phyloP scores from a whole-genome alignment of 2,329 filamentous ascomycete genomes.

The Lasiodiplodia sp. region DNA sequence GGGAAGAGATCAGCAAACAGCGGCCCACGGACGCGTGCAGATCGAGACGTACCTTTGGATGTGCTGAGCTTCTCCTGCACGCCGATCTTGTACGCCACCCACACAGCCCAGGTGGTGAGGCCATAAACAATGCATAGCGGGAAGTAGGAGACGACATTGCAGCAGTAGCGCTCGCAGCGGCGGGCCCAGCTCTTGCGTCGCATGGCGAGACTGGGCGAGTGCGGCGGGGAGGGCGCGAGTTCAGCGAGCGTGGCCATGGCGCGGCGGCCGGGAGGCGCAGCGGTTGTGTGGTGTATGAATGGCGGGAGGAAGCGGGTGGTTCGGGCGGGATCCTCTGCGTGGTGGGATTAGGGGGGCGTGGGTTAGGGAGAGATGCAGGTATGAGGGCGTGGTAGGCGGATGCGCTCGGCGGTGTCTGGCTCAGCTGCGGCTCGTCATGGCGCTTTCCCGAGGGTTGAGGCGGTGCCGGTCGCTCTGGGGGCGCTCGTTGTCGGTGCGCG shows the following conservation, averaged over 20 bases:
- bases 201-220: constrained; percentile 48
- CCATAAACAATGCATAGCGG: constrained; percentile 90
- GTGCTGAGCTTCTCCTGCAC: constrained; percentile 21
- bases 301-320: background rate
- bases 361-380: constrained; percentile 5
- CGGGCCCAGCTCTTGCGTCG: constrained; percentile 63
- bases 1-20: background rate
- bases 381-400: constrained; percentile 1
- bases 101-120: constrained; percentile 92
- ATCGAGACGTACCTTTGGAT: constrained; percentile 8
- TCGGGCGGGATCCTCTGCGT: background rate
- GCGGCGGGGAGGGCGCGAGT: constrained; percentile 46
- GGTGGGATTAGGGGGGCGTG: background rate
- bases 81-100: constrained; percentile 80
- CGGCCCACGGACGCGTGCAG: background rate
- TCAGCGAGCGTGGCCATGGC: constrained; percentile 47
- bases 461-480: background rate
- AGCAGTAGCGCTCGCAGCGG: constrained; percentile 83
- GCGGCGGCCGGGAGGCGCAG: constrained; percentile 8
- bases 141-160: constrained; percentile 78
- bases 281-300: background rate
- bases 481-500: background rate
- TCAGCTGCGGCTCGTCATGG: constrained; percentile 26
- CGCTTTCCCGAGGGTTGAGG: background rate
- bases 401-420: constrained; percentile 8